Evolutionary conservation across 2,329 filamentous ascomycete genomes (phyloP), one percentile per base, ranked within the genome.

Genomic region (Leptosphaerulina australis): DNA sequence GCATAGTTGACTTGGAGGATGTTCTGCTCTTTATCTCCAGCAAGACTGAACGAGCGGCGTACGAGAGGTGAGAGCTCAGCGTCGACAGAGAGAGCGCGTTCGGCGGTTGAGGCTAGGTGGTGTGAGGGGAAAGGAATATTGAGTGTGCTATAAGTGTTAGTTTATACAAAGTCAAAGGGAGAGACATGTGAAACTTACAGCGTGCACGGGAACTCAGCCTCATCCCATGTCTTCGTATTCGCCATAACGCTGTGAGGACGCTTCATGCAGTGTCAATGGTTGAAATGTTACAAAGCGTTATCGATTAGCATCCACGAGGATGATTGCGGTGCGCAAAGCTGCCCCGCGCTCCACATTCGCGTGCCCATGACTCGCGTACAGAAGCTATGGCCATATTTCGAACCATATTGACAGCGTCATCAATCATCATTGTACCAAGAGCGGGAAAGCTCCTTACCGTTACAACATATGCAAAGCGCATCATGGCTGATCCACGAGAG

Each of bases 31-130:
- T 70, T 56, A 12, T 60, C 50, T 11, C 44, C 41, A 12, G 57
- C 50, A 39, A 91, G 78, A 30, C 81, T 78, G 58, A 97, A 87
- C 1, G 81, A 78, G 49, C 93, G 86, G 35, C 80, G 82, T 46
- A 97, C 93, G 9, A 94, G 83, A 11, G 88, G 84, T 1, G 93
- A 97, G 39, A 97, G 82, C 71, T 99, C 94, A 55, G 86, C 82
- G 75, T 99, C 94, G 62, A 97, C 92, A 50, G 86, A 80, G 33
- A 97, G 81, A 29, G 91, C 84, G 62, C 83, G 82, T 26, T 90
- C 81, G 33, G 93, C 91, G 37, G 88, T 85, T 36, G 80, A 81
- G 43, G 93, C 91, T 36, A 97, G 85, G 55, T 90, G 87, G 26
- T 85, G 72, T 30, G 86, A 89, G 15, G 92, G 92, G 69, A 97